Percentiles rank a stretch among this genome's conserved stretches.
These are phyloP conservation scores for Hirsutella rhossiliensis DNA, from an alignment of 2,329 filamentous ascomycete species.

Conservation along the genomic window DNA sequence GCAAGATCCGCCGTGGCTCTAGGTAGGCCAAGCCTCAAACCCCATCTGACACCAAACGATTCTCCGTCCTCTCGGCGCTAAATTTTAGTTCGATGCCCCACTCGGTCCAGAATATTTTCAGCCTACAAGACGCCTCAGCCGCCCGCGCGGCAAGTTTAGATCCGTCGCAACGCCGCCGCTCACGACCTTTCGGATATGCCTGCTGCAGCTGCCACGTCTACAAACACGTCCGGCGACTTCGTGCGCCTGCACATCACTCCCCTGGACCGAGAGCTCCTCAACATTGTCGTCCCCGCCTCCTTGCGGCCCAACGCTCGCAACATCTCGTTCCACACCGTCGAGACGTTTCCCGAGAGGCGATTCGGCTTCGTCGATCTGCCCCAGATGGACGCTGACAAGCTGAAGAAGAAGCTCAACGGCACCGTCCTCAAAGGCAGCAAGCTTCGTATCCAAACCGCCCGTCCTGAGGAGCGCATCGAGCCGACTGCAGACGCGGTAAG, in stretches of 20 bases:
- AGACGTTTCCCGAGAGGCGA: slow-evolving; percentile 79
- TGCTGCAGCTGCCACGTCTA: slow-evolving; percentile 6
- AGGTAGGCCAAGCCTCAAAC: too few relatives aligned
- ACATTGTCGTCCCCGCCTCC: slow-evolving; percentile 57
- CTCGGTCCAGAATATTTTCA: not conserved
- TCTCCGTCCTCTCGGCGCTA: too few relatives aligned
- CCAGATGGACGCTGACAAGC: slow-evolving; percentile 68
- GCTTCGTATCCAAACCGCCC: slow-evolving; percentile 72
- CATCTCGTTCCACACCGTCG: slow-evolving; percentile 76
- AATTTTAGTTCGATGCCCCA: too few relatives aligned
- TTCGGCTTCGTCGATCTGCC: slow-evolving; percentile 89
- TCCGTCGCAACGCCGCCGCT: not conserved
- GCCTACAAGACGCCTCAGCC: too few relatives aligned
- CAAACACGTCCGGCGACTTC: slow-evolving; percentile 13
- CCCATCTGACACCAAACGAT: too few relatives aligned
- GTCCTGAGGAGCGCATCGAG: slow-evolving; percentile 34
- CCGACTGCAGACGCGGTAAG: slow-evolving; percentile 20
- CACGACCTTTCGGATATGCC: slow-evolving; percentile 12
- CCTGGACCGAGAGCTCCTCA: slow-evolving; percentile 62
- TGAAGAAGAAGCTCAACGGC: slow-evolving; percentile 85
- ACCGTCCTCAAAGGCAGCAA: slow-evolving; percentile 74
- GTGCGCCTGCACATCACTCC: slow-evolving; percentile 71
- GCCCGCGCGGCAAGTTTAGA: too few relatives aligned
- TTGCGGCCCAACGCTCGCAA: slow-evolving; percentile 57
- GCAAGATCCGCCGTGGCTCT: too few relatives aligned